Base-by-base conservation (phyloP, 768 basidiomycete species). In the Gymnopilus dilepis region DNA sequence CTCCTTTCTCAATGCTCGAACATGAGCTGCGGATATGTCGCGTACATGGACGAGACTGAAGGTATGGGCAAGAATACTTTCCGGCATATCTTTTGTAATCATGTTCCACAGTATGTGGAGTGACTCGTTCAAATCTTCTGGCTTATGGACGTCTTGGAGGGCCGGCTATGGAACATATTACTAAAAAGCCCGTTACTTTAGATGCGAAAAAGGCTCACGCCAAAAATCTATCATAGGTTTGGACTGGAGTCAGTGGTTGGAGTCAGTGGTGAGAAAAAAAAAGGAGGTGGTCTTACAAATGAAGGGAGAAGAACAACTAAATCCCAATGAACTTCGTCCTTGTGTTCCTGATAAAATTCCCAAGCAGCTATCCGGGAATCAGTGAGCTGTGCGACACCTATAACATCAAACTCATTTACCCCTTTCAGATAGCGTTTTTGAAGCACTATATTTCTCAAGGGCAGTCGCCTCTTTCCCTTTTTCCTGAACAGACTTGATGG, bases 361-460 rank as follows among this genome's bases (percentile, higher is more conserved):
- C 77, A 80, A 21, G 77, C 77, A 21, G 82, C 82, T 62, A 31
- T 43, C 4, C 24, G n/a, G 48, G 21, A 33, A 15, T 21, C 50
- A 11, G 11, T 26, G 15, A 24, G 34, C 2, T 11, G 19, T 2
- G 4, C 22, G 13, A 12, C 40, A 17, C 40, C 15, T 50, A 2
- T 3, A 50, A n/a, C 4, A 6, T 30, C 15, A 2, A 50, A 4
- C 24, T 3, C 6, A 8, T 9, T 60, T 15, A 56, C 83, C 86
- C 81, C 73, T 76, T 78, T 93, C 91, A 0, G 89, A 86, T 0
- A 90, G 75, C 1, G 80, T 82, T 76, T 92, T 92, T 8, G 84
- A 85, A 3, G 87, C 85, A 21, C 78, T 68, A 70, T 92, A 92
- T 33, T 72, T 63, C 2, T 70, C 60, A 1, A 48, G 59, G 50